A percentile compares a stretch with the other conserved stretches of the same genome.
Evolutionary conservation across 345 rosid species (phyloP).

Genomic region (Eucalyptus tenuipes): DNA sequence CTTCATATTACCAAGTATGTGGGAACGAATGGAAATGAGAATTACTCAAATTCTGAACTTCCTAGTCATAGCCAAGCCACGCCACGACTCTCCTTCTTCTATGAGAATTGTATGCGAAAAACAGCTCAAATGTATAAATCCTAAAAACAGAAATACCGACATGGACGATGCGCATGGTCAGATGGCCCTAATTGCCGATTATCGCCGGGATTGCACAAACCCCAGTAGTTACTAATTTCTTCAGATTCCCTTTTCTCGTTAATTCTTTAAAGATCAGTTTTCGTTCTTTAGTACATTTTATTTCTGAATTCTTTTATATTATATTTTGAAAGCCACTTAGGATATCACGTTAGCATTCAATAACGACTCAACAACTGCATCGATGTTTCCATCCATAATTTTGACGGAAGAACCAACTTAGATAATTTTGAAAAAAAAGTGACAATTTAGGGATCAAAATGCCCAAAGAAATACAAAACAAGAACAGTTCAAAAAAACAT

Average conservation of each 20-base stretch:
- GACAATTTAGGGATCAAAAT: not conserved
- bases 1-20: not conserved
- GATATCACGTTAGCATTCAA: not conserved
- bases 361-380: not conserved
- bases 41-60: not conserved
- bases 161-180: not conserved
- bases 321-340: not conserved
- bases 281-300: not conserved
- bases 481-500: not conserved
- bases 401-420: not conserved
- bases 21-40: not conserved
- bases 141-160: not conserved
- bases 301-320: not conserved
- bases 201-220: not conserved
- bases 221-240: not conserved
- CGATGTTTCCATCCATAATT: not conserved
- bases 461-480: not conserved
- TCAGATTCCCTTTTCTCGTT: not conserved
- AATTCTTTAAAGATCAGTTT: not conserved
- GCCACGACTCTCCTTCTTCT: not conserved
- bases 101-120: not conserved
- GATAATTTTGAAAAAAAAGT: not conserved
- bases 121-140: not conserved
- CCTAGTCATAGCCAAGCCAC: not conserved
- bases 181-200: not conserved